phyloP scores from a whole-genome alignment of 73 alveolate species.

The Tetrahymena malaccensis region DNA sequence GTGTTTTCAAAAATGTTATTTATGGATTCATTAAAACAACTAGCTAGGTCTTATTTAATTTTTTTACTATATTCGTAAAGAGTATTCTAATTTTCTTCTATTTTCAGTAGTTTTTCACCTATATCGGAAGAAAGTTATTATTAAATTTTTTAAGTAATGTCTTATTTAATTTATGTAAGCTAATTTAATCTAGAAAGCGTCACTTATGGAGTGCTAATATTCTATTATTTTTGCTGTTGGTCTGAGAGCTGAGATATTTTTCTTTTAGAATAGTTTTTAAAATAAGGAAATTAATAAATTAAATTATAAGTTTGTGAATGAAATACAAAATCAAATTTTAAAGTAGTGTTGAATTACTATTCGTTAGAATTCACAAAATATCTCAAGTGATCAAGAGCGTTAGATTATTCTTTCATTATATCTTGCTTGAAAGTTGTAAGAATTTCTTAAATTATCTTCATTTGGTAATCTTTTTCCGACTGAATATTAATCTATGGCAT shows the following conservation, averaged over 20 bases:
- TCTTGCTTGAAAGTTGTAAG: not conserved
- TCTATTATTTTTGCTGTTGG: not conserved
- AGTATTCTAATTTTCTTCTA: not conserved
- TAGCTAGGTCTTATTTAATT: not conserved
- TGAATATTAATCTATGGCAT: not conserved
- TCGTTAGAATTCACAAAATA: not conserved
- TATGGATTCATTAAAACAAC: not conserved
- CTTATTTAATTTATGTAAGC: not conserved
- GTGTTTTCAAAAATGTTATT: not conserved
- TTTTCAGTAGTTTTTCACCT: not conserved
- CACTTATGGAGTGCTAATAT: not conserved
- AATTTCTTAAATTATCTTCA: not conserved
- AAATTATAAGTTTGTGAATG: not conserved
- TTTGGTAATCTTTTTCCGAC: not conserved
- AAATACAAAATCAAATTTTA: not conserved
- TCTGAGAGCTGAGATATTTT: not conserved
- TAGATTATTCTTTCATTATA: not conserved
- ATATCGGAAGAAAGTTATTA: not conserved
- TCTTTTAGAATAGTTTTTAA: not conserved
- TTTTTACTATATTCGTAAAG: not conserved
- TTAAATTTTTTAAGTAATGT: not conserved
- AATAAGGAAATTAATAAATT: not conserved
- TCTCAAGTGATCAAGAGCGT: not conserved
- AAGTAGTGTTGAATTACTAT: not conserved
- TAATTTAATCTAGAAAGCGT: not conserved